Percentiles rank a stretch among this genome's conserved stretches.
Evolutionary conservation across 73 alveolate genomes (phyloP).

Genomic region (Paramecium bursaria): DNA sequence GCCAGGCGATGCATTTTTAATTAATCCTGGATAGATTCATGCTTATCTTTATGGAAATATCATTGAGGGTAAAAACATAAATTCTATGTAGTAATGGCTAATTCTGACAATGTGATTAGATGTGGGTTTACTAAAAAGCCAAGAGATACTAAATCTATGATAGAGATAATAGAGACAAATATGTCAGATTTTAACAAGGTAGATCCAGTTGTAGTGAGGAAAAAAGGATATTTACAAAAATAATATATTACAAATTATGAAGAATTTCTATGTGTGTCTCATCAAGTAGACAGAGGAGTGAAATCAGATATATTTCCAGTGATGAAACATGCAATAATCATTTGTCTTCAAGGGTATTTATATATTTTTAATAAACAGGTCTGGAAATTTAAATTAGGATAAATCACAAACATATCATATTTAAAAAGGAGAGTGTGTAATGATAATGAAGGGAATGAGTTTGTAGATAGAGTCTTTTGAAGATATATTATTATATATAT

Average conservation of each 20-base stretch:
- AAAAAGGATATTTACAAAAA: background rate
- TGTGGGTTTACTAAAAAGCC: conserved; percentile 98
- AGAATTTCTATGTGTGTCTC: conserved; percentile 36
- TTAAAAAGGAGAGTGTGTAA: no score
- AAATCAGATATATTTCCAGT: background rate
- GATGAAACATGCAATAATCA: background rate
- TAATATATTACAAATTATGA: background rate
- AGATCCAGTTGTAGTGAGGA: background rate
- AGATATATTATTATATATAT: no score
- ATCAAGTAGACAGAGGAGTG: background rate
- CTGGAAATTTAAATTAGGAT: no score
- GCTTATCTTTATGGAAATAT: conserved; percentile 97
- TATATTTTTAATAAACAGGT: background rate
- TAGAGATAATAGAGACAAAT: conserved; percentile 61
- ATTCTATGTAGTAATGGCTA: conserved; percentile 81
- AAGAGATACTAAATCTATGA: conserved; percentile 86
- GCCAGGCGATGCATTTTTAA: conserved; percentile 93
- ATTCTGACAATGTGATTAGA: conserved; percentile 99
- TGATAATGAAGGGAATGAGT: no score
- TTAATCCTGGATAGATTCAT: conserved; percentile 97
- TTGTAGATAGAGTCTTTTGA: no score
- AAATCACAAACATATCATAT: no score
- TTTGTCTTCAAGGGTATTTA: background rate
- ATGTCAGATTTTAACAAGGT: conserved; percentile 3
- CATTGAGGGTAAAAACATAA: conserved; percentile 78